A percentile compares a stretch with the other conserved stretches of the same genome.
phyloP scores from a whole-genome alignment of 495 filamentous ascomycete genomes.

The Podospora australis region DNA sequence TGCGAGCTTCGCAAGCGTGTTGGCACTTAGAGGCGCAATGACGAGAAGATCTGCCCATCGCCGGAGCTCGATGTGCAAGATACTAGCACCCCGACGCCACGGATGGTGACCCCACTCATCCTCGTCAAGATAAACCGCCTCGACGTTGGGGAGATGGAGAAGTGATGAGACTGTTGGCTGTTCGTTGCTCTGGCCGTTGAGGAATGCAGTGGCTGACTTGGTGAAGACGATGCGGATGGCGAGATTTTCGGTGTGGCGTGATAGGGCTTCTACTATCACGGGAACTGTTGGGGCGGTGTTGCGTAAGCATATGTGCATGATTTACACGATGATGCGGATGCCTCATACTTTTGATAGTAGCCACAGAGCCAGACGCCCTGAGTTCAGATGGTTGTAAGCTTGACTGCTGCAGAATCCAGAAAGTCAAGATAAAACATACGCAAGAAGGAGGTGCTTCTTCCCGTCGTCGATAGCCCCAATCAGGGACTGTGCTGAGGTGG shows the following conservation, averaged over 20 bases:
- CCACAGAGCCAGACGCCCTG: slow-evolving; percentile 51
- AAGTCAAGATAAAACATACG: slow-evolving; percentile 60
- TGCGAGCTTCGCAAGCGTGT: slow-evolving; percentile 66
- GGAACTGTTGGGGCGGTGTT: slow-evolving; percentile 42
- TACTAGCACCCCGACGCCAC: slow-evolving; percentile 59
- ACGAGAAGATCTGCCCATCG: slow-evolving; percentile 67
- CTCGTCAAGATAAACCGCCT: slow-evolving; percentile 65
- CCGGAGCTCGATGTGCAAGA: slow-evolving; percentile 81
- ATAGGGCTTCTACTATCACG: slow-evolving; percentile 56
- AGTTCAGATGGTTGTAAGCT: slow-evolving; percentile 35
- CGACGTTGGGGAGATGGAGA: slow-evolving; percentile 48
- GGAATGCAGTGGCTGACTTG: slow-evolving; percentile 61
- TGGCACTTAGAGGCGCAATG: slow-evolving; percentile 63
- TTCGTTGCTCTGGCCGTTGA: slow-evolving; percentile 59
- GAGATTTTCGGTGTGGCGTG: slow-evolving; percentile 46
- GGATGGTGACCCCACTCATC: slow-evolving; percentile 71
- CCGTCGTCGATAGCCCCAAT: slow-evolving; percentile 44
- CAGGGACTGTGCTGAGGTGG: slow-evolving; percentile 28
- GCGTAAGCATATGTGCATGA: background rate
- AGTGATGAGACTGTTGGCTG: slow-evolving; percentile 58
- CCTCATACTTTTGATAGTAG: slow-evolving; percentile 71
- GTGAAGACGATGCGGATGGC: slow-evolving; percentile 78
- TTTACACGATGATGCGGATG: background rate
- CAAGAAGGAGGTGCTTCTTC: slow-evolving; percentile 73
- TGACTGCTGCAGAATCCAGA: slow-evolving; percentile 42